Evolutionary conservation across 768 basidiomycete species (phyloP), one percentile per base, ranked within the genome.

Genomic region (Hysterangium stoloniferum): DNA sequence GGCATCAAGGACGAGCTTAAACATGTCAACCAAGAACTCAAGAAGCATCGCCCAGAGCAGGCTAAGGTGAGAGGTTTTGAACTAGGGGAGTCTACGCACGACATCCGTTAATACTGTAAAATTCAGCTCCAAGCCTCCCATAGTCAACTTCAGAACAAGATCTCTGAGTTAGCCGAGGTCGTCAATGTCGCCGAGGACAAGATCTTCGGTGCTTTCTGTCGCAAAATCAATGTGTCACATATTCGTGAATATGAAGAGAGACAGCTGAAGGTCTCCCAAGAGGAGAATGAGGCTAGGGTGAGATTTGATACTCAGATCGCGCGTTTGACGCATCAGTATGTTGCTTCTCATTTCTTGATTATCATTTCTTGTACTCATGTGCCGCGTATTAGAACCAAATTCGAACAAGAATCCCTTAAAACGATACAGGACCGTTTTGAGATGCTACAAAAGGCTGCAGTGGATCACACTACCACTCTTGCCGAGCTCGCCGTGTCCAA

Each of bases 211-310:
- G 64, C 68, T 3, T 97, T 99, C 68, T 97, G 94, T 62, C 63
- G 66, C 32, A 76, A 79, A 57, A 92, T 97, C 56, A 76, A 80
- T 8, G 84, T 96, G 6, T 63, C 68, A 13, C 82, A 82, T 65
- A 91, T 99, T 55, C 80, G 94, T 24, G 90, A 94, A 58, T 99
- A 94, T 62, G 95, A 98, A 66, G 86, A 91, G 61, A 80, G 86
- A 19, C 91, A 95, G 60, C 71, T 97, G 27, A 87, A 84, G 64
- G 78, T 88, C 20, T 90, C 88, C 0, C 84, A 92, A 64, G 87
- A 88, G 58, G 91, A 92, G 64, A 87, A 79, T 60, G 88, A 87
- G 58, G 87, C 86, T 6, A 71, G 88, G 52, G 67, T 93, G 56
- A 76, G 84, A 41, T 95, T 80, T 57, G 84, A 92, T 56, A 86